Percentiles rank a stretch among this genome's conserved stretches.
phyloP scores from a whole-genome alignment of 176 grass and related monocot genomes.

The Tillandsia fasciculata region DNA sequence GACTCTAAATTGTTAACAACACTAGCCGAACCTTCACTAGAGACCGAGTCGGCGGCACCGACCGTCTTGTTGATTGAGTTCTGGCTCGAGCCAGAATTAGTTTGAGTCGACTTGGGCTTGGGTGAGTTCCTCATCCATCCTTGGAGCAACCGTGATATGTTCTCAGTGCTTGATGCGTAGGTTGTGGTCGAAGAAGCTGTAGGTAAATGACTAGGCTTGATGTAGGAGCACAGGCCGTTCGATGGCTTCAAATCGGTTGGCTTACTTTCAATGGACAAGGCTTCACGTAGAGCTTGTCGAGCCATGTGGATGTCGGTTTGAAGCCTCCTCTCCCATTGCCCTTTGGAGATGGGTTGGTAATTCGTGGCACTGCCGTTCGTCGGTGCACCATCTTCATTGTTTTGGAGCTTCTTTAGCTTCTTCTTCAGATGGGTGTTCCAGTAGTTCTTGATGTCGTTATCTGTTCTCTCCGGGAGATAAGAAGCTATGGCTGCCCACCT shows the following conservation, averaged over 20 bases:
- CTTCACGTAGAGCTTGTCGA: constrained; percentile 66
- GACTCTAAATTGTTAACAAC: not conserved
- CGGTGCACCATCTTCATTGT: constrained; percentile 6
- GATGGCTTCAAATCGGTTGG: not conserved
- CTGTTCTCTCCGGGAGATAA: constrained; percentile 88
- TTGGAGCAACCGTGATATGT: constrained; percentile 77
- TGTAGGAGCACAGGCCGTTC: not conserved
- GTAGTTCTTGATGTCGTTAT: constrained; percentile 99
- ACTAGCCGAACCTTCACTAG: constrained; percentile 10
- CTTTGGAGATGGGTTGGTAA: constrained; percentile 39
- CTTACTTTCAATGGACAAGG: constrained; percentile 53
- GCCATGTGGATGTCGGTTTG: constrained; percentile 96
- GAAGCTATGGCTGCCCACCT: constrained; percentile 96
- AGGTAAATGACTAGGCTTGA: not conserved
- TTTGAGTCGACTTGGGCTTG: constrained; percentile 4
- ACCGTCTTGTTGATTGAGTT: constrained; percentile 27
- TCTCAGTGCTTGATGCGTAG: constrained; percentile 84
- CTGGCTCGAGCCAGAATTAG: constrained; percentile 12
- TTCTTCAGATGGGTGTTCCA: constrained; percentile 98
- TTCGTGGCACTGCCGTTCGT: not conserved
- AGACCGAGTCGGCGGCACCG: constrained; percentile 32
- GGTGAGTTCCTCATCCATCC: constrained; percentile 49
- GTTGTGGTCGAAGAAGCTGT: constrained; percentile 24
- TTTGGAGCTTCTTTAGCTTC: constrained; percentile 71
- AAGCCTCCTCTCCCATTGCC: constrained; percentile 80